These are phyloP conservation scores for Ophiocordyceps camponoti-leonardi DNA, from an alignment of 2,329 filamentous ascomycete genomes.

Conservation along the genomic window DNA sequence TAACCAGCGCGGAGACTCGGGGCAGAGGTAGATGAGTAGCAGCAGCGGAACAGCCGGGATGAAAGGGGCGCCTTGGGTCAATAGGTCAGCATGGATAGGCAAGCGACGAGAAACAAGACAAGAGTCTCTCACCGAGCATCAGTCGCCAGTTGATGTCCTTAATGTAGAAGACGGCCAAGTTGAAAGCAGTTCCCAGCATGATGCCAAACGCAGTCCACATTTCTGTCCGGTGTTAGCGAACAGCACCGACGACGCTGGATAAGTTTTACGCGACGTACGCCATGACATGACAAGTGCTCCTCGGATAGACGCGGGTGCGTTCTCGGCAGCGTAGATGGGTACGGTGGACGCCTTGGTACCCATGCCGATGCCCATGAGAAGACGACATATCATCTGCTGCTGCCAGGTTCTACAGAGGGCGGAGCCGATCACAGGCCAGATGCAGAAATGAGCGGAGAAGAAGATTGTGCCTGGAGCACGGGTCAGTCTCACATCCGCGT, in stretches of 20 bases:
- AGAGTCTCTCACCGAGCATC: conserved; percentile 23
- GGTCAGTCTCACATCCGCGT: conserved; percentile 28
- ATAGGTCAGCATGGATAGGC: background rate
- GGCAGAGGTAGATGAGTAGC: conserved; percentile 40
- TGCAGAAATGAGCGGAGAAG: conserved; percentile 54
- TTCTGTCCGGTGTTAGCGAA: conserved; percentile 18
- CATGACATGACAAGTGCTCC: conserved; percentile 71
- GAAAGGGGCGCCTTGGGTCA: conserved; percentile 31
- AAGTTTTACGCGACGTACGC: conserved; percentile 15
- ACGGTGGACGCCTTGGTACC: conserved; percentile 48
- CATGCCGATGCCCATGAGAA: conserved; percentile 53
- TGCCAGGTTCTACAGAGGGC: conserved; percentile 50
- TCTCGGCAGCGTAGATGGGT: conserved; percentile 62
- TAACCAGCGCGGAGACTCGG: conserved; percentile 46
- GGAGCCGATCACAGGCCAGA: conserved; percentile 44
- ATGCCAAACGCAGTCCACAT: conserved; percentile 45
- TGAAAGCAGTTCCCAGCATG: conserved; percentile 23
- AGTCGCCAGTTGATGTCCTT: conserved; percentile 18
- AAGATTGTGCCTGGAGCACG: conserved; percentile 36
- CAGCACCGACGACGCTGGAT: background rate
- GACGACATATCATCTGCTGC: conserved; percentile 47
- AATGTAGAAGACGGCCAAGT: conserved; percentile 12
- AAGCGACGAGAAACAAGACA: no score
- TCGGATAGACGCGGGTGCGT: conserved; percentile 47
- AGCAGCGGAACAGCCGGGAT: conserved; percentile 37